Evolutionary conservation across 164 flowering plant species (phyloP), one percentile per base, ranked within the genome.

Genomic region (Santalum album): DNA sequence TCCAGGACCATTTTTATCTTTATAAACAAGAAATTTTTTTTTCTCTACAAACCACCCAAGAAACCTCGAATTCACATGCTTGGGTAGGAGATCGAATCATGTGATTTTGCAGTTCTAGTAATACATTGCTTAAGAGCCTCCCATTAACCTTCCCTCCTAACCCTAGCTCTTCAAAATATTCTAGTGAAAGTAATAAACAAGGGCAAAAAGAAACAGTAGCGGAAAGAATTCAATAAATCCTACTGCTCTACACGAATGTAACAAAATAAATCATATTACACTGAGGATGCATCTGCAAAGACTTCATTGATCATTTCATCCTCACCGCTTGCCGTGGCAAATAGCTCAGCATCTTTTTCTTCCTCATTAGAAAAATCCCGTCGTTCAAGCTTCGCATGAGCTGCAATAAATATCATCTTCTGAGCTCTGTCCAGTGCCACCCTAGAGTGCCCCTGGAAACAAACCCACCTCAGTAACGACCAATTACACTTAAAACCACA

Each of bases 391-490:
- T 73, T 76, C 22, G 75, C 63, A 55, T 72, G 78, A 49, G 78
- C 75, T 47, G 83, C 72, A 62, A 80, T 60, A 52, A 70, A 80
- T 15, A 80, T 53, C 69, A 82, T 52, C 74, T 76, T 82, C 52
- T 82, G 88, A 52, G 70, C 80, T 55, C 70, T 70, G 21, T 76
- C 84, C 48, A 72, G 19, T 45, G 63, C 65, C 7, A 50, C 52
- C 58, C 68, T 69, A 3, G 82, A 75, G 29, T 63, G 72, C 25
- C 73, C 58, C 4, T 69, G 71, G 19, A 61, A 43, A 59, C 72
- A 65, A 45, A 64, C 47, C 74, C 74, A 70, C 43, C 59, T 73
- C 58, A 72, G 46, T 19, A 67, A 60, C 21, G 84, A 69, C 67
- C 75, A 61, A 42, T 75, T 73, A 49, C 77, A 71, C 49, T 68